Evolutionary conservation across 1,284 basidiomycete species (phyloP).

Genomic region (Trametes polyzona): DNA sequence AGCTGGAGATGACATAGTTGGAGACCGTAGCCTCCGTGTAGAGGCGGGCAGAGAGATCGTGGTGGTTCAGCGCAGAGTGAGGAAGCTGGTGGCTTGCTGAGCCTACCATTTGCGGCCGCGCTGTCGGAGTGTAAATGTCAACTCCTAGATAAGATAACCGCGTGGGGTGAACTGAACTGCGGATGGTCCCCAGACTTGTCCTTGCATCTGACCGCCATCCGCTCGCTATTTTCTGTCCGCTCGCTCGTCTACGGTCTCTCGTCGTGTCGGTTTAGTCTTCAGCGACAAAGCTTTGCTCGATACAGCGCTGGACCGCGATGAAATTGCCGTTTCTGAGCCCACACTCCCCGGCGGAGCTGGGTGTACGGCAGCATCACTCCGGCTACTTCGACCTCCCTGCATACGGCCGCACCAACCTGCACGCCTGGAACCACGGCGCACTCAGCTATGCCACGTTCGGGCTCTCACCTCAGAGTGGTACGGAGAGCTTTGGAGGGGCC

Average conservation of each 20-base stretch:
- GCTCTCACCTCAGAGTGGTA: neutral
- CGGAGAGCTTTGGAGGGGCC: neutral
- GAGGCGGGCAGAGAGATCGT: neutral
- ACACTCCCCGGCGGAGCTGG: slow-evolving; percentile 19
- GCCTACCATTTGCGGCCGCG: neutral
- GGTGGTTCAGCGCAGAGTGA: neutral
- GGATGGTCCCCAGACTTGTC: neutral
- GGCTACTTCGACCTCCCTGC: slow-evolving; percentile 23
- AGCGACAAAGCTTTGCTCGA: too few relatives aligned
- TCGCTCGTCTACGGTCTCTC: neutral
- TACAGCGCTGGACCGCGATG: too few relatives aligned
- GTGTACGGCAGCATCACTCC: neutral
- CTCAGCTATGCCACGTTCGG: neutral
- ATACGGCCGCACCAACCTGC: neutral
- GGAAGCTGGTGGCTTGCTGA: neutral
- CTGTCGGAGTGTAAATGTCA: neutral
- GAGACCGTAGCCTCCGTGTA: neutral
- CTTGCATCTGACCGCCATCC: neutral
- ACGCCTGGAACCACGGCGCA: slow-evolving; percentile 6
- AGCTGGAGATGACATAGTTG: slow-evolving; percentile 15
- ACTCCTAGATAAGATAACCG: slow-evolving; percentile 9
- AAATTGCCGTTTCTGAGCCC: slow-evolving; percentile 14
- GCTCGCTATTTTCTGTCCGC: neutral
- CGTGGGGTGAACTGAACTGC: neutral
- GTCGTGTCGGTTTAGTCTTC: neutral